Evolutionary conservation across 129 eudicot genomes (phyloP), one percentile per base, ranked within the genome.

Genomic region (Lonicera japonica): DNA sequence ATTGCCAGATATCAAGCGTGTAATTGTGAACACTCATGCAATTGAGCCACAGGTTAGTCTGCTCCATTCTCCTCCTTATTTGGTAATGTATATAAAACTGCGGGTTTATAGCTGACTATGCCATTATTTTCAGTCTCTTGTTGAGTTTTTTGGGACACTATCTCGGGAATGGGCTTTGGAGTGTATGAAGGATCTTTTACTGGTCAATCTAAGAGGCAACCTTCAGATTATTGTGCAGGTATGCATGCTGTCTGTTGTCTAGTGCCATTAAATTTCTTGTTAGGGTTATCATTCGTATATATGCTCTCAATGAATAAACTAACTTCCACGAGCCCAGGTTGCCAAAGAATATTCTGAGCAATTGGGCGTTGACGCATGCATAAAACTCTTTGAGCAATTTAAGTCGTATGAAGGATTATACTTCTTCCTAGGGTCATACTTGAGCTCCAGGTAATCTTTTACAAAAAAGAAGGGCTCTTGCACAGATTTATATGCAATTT

Each of bases 171-270:
- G 98, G 98, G 98, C 96, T 0, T 58, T 92, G 48, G 98, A 92
- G 78, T 92, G 98, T 69, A 92, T 92, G 98, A 92, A 92, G 83
- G 98, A 87, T 69, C 96, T 92, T 66, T 73, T 92, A 57, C 77
- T 92, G 72, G 96, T 92, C 70, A 92, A 92, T 69, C 74, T 92
- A 52, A 87, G 96, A 74, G 98, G 98, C 69, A 92, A 92, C 77
- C 98, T 92, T 71, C 98, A 92, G 82, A 92, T 92, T 50, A 92
- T 92, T 74, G 98, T 92, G 50, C 98, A 92, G 95, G 98, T 91
- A 81, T 36, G 8, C n/a, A 18, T 47, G 21, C 55, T 50, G 55
- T 11, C 16, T 47, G 21, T 20, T 50, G 55, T 11, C 16, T n/a
- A n/a, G 8, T 20, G 8, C 55, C 21, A 17, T 17, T n/a, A 50